These are phyloP conservation scores for Syncephalastrum sp. DNA, from an alignment of 371 early-diverging fungal genomes.

Conservation along the genomic window DNA sequence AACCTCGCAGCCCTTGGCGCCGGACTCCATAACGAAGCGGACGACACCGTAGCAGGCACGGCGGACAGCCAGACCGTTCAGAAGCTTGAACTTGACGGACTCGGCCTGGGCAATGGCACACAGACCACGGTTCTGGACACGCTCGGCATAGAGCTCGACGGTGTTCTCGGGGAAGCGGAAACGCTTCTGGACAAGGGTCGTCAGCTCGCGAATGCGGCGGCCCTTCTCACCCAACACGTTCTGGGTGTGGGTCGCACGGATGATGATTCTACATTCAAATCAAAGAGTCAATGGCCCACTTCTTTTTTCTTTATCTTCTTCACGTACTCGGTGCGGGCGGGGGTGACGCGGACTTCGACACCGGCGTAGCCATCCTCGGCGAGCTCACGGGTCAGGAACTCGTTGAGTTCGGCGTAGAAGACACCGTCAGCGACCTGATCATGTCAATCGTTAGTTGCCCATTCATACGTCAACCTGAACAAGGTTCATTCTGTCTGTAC, in stretches of 20 bases:
- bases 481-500: slow-evolving; percentile 13
- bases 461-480: slow-evolving; percentile 6
- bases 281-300: not conserved
- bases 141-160: slow-evolving; percentile 98
- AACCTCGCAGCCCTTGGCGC: slow-evolving; percentile 99
- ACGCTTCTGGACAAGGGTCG: slow-evolving; percentile 98
- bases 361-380: slow-evolving; percentile 94
- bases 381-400: slow-evolving; percentile 96
- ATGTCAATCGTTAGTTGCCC: not conserved
- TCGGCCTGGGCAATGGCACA: slow-evolving; percentile 99
- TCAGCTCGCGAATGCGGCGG: slow-evolving; percentile 98
- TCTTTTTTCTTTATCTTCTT: not conserved
- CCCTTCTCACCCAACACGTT: slow-evolving; percentile 99
- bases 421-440: slow-evolving; percentile 96
- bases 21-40: slow-evolving; percentile 99
- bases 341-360: slow-evolving; percentile 98
- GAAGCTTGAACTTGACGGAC: slow-evolving; percentile 97
- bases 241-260: slow-evolving; percentile 98
- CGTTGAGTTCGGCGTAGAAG: slow-evolving; percentile 99
- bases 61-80: slow-evolving; percentile 96
- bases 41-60: slow-evolving; percentile 98
- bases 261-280: slow-evolving; percentile 72
- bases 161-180: slow-evolving; percentile 98
- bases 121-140: slow-evolving; percentile 98
- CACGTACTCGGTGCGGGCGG: slow-evolving; percentile 91